A percentile compares a stretch with the other conserved stretches of the same genome.
phyloP scores from a whole-genome alignment of 2,329 filamentous ascomycete genomes.

The Cyphellophora europaea region DNA sequence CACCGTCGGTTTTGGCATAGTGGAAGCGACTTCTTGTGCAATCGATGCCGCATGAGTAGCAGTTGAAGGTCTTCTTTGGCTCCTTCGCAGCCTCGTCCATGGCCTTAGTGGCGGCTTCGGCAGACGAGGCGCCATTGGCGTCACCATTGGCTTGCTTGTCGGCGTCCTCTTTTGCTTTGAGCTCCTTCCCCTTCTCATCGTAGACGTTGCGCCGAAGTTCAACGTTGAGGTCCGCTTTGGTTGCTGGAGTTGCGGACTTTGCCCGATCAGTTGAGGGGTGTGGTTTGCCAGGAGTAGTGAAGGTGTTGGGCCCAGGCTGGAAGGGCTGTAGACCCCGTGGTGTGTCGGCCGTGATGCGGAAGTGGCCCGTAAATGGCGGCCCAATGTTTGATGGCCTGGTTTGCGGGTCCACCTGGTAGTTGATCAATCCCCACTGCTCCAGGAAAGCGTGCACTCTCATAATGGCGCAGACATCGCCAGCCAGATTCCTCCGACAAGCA shows the following conservation, averaged over 20 bases:
- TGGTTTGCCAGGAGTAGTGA: conserved; percentile 52
- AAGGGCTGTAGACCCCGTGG: conserved; percentile 89
- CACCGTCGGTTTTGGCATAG: conserved; percentile 50
- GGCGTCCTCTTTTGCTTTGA: conserved; percentile 60
- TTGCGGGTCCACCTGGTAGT: conserved; percentile 97
- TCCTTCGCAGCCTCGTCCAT: conserved; percentile 51
- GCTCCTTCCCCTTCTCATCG: conserved; percentile 79
- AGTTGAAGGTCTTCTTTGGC: conserved; percentile 62
- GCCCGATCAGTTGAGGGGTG: conserved; percentile 61
- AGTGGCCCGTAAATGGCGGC: conserved; percentile 94
- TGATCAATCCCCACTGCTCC: conserved; percentile 97
- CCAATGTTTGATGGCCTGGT: conserved; percentile 91
- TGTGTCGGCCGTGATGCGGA: conserved; percentile 91
- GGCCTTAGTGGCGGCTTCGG: conserved; percentile 56
- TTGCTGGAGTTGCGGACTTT: conserved; percentile 53
- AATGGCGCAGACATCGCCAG: conserved; percentile 95
- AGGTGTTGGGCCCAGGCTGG: conserved; percentile 76
- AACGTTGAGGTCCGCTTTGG: conserved; percentile 79
- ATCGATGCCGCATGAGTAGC: conserved; percentile 85
- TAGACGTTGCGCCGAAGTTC: conserved; percentile 93
- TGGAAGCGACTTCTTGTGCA: conserved; percentile 67
- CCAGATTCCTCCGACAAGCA: conserved; percentile 86
- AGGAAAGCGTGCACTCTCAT: conserved; percentile 98
- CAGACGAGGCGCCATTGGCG: conserved; percentile 55
- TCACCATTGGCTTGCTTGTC: conserved; percentile 64